Percentiles rank a stretch among this genome's conserved stretches.
These are phyloP conservation scores for Austroboletus festivus DNA, from an alignment of 768 basidiomycete species.

Conservation along the genomic window DNA sequence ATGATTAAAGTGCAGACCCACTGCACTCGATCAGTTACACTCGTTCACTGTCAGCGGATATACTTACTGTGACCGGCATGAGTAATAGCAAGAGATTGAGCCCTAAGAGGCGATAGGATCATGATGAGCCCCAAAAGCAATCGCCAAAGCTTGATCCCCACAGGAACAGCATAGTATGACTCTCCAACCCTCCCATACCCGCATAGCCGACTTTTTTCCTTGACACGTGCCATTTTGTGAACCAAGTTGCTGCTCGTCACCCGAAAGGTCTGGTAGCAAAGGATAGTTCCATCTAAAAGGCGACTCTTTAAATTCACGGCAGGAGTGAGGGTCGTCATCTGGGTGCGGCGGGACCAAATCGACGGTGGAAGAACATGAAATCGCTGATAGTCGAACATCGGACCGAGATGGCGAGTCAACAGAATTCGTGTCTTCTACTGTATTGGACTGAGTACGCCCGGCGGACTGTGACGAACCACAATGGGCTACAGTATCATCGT, in stretches of 20 bases:
- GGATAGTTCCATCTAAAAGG: conserved; percentile 33
- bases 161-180: conserved; percentile 55
- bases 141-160: conserved; percentile 28
- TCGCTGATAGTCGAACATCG: conserved; percentile 22
- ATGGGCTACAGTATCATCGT: conserved; percentile 11
- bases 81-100: conserved; percentile 63
- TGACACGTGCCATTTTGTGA: neutral
- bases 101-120: conserved; percentile 48
- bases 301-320: conserved; percentile 25
- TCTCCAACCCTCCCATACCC: conserved; percentile 50
- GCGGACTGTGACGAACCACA: neutral
- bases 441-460: neutral
- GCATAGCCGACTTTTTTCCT: conserved; percentile 10
- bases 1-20: conserved; percentile 53
- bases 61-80: conserved; percentile 65
- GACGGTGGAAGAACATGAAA: conserved; percentile 22
- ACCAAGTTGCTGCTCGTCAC: conserved; percentile 2
- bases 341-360: conserved; percentile 23
- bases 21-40: conserved; percentile 32
- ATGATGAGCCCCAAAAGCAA: neutral
- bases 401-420: conserved; percentile 16
- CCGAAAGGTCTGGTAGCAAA: conserved; percentile 18
- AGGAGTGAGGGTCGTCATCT: conserved; percentile 3
- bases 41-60: neutral
- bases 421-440: conserved; percentile 5